Base-by-base conservation (phyloP, 768 basidiomycete species). In the Leucosporidium yakuticum region DNA sequence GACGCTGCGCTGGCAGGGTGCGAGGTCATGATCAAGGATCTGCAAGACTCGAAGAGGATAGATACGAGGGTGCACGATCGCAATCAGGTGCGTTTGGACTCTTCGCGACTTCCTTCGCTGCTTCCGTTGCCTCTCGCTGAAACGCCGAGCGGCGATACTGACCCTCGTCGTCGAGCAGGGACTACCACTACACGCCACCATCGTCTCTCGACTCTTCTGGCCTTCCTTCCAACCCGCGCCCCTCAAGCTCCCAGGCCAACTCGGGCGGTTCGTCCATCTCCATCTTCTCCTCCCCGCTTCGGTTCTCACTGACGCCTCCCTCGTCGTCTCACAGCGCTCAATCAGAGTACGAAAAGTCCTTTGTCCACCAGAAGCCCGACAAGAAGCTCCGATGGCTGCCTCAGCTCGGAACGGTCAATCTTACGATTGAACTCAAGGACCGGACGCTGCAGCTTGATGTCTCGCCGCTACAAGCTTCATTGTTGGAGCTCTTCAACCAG, bases 1-100 rank as follows among this genome's bases (percentile, higher is more conserved):
- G 96, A 98, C 75, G 83, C 87, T 1, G 87, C 92, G 4, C 79
- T 99, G 64, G 92, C 96, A 77, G 89, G 92, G 8, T 97, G 94
- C 81, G 95, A 98, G 77, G 93, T 99, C 63, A 98, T 99, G 96
- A 81, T 98, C 76, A 90, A 87, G 76, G 96, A 99, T 77, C 89
- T 98, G 86, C 88, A 91, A 4, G 93, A 98, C 78, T 96, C 95
- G 50, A 88, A 86, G 75, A 85, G 91, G 44, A 89, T 88, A 59
- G 90, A 98, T 77, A 85, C 85, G n/a, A 88, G 89, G 77, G 85
- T 98, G 2, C 25, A 36, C 29, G 39, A 27, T 48, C n/a, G 29
- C 19, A 57, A 32, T 60, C 67, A 80, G 58, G 91, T 91, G 74
- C 73, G 87, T 75, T 47, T 7, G 3, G 4, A 9, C 32, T 29